Conservation (phyloP, 225 moss, liverwort and hornwort species). For the Marchantia paleacea region DNA sequence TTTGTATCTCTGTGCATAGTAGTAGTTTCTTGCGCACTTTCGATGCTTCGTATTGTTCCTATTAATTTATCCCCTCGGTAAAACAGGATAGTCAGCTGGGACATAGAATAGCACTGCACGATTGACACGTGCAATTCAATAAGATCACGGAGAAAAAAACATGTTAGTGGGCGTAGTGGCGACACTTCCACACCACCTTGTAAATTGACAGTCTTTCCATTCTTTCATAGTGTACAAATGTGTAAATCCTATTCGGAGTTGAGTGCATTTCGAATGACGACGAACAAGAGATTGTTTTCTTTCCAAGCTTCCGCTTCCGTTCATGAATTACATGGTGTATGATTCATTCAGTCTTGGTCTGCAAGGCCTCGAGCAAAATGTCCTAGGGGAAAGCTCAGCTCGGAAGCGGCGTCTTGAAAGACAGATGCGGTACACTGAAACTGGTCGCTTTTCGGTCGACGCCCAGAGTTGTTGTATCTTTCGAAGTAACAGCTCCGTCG, state of each 20-base stretch:
- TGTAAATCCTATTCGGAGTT: constrained; percentile 18
- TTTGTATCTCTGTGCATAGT: constrained; percentile 32
- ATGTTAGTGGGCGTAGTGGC: constrained; percentile 23
- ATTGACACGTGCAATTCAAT: constrained; percentile 30
- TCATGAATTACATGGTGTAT: no score
- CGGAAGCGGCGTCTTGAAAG: no score
- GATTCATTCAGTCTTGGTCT: no score
- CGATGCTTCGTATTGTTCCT: constrained; percentile 24
- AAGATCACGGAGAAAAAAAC: constrained; percentile 26
- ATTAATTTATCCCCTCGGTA: constrained; percentile 43
- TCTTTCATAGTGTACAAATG: constrained; percentile 38
- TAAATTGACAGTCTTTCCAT: constrained; percentile 31
- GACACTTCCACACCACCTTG: constrained; percentile 36
- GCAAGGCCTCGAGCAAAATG: no score
- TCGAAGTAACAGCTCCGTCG: no score
- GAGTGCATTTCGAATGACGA: constrained; percentile 7
- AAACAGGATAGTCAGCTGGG: constrained; percentile 27
- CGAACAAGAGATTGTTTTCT: not conserved
- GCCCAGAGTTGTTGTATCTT: no score
- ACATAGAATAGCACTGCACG: constrained; percentile 36
- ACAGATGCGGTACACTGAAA: no score
- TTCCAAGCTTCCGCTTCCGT: not conserved
- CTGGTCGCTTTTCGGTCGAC: no score
- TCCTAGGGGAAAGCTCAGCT: no score
- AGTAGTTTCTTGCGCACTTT: constrained; percentile 17